Evolutionary conservation across 78 protist species (phyloP), one percentile per base, ranked within the genome.

Genomic region (Guillardia theta): DNA sequence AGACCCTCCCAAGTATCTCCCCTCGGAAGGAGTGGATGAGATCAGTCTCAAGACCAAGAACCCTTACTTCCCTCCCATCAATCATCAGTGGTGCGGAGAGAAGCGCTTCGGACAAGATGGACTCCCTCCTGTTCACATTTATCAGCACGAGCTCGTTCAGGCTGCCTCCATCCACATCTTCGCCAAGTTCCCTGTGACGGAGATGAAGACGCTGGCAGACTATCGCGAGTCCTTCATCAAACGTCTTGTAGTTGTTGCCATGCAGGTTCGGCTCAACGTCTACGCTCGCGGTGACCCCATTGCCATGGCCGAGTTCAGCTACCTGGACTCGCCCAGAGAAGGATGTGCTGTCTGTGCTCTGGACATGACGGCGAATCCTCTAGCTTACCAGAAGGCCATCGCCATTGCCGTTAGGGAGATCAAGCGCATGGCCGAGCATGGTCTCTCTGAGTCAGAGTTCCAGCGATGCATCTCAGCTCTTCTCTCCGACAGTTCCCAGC

Each of bases 301-400:
- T 24, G n/a, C 83, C 46, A 70, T 70, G 83, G 83, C 36, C 46
- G 83, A 70, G 83, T 70, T 70, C 83, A 70, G 83, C 83, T 33
- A 70, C 83, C 83, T 70, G 41, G 83, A 70, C 41, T 70, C 83
- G 27, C 83, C 83, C n/a, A 36, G 83, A 15, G 83, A 70, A 43
- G 83, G 46, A 36, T 70, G 83, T 43, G 83, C 83, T 24, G 83
- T 70, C 45, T 70, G 41, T 24, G 83, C 83, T 24, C 83, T 70
- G 46, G 83, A 70, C 41, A 70, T 70, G 83, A 70, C 36, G 83
- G 83, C 83, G 21, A 70, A 12, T 43, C 46, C 83, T 43, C 33
- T 1, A 12, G 21, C n/a, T 43, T 70, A 43, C 46, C 83, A 12
- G 21, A 22, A 70, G 83, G 83, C 83, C 6, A 43, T 70, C 83